phyloP scores from a whole-genome alignment of 306 rosid genomes.

The Malus domestica region DNA sequence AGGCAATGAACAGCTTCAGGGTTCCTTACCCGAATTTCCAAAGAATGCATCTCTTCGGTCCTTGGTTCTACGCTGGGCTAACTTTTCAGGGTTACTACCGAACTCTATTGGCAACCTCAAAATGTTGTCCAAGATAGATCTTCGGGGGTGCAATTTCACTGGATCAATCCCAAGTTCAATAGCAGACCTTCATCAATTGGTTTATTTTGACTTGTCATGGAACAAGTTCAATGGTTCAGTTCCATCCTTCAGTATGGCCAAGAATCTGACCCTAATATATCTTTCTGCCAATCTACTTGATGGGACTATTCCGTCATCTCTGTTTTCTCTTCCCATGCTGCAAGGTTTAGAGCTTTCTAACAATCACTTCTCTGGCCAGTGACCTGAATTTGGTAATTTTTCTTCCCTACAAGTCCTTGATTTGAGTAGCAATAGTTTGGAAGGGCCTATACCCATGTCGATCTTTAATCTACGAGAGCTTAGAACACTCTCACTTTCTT shows the following conservation, averaged over 20 bases:
- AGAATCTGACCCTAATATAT: constrained; percentile 3
- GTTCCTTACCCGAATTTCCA: constrained; percentile 21
- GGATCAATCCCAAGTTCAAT: constrained; percentile 22
- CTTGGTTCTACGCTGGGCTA: not conserved
- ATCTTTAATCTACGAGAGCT: constrained; percentile 20
- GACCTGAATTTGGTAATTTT: not conserved
- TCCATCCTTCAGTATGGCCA: constrained; percentile 15
- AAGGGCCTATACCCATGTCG: constrained; percentile 31
- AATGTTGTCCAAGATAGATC: constrained; percentile 10
- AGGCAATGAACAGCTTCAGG: not conserved
- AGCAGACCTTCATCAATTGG: constrained; percentile 6
- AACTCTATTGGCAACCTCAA: constrained; percentile 18
- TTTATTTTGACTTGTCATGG: constrained; percentile 1
- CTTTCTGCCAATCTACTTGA: constrained; percentile 19
- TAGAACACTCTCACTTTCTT: constrained; percentile 26
- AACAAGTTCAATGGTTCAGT: constrained; percentile 28
- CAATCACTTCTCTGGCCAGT: constrained; percentile 15
- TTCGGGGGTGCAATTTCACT: constrained; percentile 4
- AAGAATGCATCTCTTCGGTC: not conserved
- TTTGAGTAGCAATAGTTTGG: constrained; percentile 36
- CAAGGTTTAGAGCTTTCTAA: not conserved
- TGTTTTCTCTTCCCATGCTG: constrained; percentile 15
- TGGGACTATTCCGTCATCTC: constrained; percentile 18
- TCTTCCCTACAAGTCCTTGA: constrained; percentile 15
- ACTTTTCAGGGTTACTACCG: constrained; percentile 17